Evolutionary conservation across 164 flowering plant species (phyloP), one percentile per base, ranked within the genome.

Genomic region (Vitis rupestris): DNA sequence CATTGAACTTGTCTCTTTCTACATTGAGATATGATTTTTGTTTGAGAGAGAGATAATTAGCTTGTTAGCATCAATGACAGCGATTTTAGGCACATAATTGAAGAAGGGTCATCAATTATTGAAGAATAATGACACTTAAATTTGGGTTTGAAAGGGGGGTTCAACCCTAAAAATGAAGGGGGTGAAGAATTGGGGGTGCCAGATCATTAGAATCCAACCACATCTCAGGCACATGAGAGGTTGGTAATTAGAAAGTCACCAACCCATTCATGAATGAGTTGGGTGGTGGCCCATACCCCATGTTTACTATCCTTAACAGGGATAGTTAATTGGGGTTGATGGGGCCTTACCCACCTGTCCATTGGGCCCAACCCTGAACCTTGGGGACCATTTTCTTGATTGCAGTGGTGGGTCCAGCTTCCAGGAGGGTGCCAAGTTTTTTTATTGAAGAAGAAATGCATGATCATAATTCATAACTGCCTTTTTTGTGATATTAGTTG

Each of bases 171-270:
- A 37, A 37, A 37, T 37, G 44, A 6, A 37, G 7, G 7, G 27
- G 44, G 44, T 6, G 27, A 11, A 59, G 14, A 19, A 10, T 23
- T 23, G 12, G 4, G 31, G 10, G 15, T 64, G 47, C 68, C 74
- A 64, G 68, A 15, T 57, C 68, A 49, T 16, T 17, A 17, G 58
- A 64, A 71, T 63, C 67, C 3, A 8, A 59, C 19, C 69, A 66
- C 52, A 66, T 66, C 61, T 55, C 17, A 4, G 30, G 63, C 74
- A 71, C 74, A 71, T 71, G 74, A 69, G 51, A 65, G 44, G 31
- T 59, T 51, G 30, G 51, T 51, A 16, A 50, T 58, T 59, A 19
- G 58, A 44, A 31, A 67, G 48, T 17, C 59, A 60, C 65, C 72
- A 50, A 65, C 61, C 66, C 47, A 54, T n/a, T 16, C 8, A 63